Conservation (phyloP, 2,329 filamentous ascomycete species). For the Cadophora gregata region DNA sequence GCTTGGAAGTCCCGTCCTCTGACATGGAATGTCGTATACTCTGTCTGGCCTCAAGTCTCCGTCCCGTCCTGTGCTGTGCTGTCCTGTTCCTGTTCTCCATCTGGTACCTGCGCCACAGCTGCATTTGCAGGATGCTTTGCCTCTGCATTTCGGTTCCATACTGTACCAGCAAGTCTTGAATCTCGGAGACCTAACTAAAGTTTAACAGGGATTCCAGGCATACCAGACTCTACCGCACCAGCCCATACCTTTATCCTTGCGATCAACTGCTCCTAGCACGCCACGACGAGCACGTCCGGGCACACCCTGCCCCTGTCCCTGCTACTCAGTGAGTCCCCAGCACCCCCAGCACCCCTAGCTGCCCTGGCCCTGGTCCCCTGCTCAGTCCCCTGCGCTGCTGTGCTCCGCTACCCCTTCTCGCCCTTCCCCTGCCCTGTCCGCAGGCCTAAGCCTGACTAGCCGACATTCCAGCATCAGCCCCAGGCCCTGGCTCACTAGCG, state of each 20-base stretch:
- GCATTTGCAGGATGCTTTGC: neutral
- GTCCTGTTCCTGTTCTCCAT: neutral
- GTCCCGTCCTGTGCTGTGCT: neutral
- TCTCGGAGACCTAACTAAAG: conserved; percentile 37
- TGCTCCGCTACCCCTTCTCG: neutral
- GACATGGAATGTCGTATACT: neutral
- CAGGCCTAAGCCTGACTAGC: conserved; percentile 20
- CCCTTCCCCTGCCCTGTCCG: too few relatives aligned
- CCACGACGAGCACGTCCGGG: conserved; percentile 16
- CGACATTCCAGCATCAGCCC: conserved; percentile 19
- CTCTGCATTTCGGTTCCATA: neutral
- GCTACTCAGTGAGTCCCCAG: neutral
- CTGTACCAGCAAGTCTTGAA: conserved; percentile 24
- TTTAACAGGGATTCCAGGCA: conserved; percentile 34
- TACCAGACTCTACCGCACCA: too few relatives aligned
- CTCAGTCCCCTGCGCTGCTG: conserved; percentile 8
- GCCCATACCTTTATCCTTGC: too few relatives aligned
- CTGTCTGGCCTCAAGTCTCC: neutral
- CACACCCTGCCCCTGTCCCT: conserved; percentile 14
- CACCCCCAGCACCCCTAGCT: neutral
- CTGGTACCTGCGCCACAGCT: conserved; percentile 4
- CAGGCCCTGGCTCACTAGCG: neutral
- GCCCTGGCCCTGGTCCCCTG: conserved; percentile 1
- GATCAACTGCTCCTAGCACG: conserved; percentile 28
- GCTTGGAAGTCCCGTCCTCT: neutral